phyloP scores from a whole-genome alignment of 2,329 filamentous ascomycete species.

The Fusarium sp. region DNA sequence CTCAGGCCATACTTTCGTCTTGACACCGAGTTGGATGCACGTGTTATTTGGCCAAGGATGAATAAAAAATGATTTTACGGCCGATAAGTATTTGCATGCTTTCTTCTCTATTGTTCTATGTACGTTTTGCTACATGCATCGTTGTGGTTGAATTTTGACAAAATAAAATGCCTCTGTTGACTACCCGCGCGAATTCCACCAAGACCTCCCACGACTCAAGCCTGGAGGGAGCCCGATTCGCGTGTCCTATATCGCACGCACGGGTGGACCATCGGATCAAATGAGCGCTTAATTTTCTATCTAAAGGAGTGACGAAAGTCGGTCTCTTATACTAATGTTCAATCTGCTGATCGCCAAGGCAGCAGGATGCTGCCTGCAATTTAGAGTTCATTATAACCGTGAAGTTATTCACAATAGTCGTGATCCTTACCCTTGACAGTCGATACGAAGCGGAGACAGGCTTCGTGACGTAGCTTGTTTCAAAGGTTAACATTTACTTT shows the following conservation, averaged over 20 bases:
- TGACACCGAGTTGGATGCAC: neutral
- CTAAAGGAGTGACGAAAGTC: neutral
- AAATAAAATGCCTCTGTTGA: neutral
- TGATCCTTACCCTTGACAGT: too few relatives aligned
- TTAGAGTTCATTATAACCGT: too few relatives aligned
- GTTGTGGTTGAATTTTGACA: neutral
- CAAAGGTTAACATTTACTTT: too few relatives aligned
- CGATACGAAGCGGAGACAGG: too few relatives aligned
- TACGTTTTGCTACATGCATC: neutral
- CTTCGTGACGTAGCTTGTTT: too few relatives aligned
- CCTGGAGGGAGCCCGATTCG: neutral
- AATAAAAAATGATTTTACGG: neutral
- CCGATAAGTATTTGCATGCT: neutral
- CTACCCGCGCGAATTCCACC: neutral
- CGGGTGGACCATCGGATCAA: too few relatives aligned
- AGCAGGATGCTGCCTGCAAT: constrained; percentile 18
- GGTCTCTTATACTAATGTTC: constrained; percentile 16
- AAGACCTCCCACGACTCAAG: neutral
- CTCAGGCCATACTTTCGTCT: neutral
- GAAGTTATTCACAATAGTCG: too few relatives aligned
- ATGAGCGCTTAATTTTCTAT: too few relatives aligned
- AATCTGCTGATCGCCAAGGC: constrained; percentile 15
- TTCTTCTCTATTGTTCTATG: neutral
- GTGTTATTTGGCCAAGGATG: neutral
- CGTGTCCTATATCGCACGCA: too few relatives aligned